Conservation (phyloP, 2,329 filamentous ascomycete species). For the Diaporthe citri region DNA sequence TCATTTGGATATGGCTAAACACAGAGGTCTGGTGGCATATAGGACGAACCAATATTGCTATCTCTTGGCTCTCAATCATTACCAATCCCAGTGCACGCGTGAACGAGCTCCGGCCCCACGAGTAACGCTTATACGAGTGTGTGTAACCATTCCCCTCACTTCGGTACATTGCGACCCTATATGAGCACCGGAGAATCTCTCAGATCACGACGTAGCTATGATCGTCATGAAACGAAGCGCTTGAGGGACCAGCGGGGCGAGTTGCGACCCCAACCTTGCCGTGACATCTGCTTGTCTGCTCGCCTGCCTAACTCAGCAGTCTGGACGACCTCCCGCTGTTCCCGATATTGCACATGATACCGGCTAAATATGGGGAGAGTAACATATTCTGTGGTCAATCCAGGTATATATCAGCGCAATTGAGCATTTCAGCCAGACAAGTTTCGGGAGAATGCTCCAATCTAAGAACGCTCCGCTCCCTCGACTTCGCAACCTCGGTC, state of each 20-base stretch:
- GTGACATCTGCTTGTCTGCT: not conserved
- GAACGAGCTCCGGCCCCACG: not conserved
- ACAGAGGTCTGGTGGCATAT: not conserved
- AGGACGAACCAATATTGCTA: not conserved
- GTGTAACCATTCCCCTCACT: not conserved
- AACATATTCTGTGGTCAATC: not conserved
- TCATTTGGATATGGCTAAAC: constrained; percentile 12
- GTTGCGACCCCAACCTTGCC: not conserved
- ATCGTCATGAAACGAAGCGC: not conserved
- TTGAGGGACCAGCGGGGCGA: not conserved
- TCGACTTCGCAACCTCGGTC: not conserved
- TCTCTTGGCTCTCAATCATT: not conserved
- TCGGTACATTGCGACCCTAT: not conserved
- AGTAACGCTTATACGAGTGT: not conserved
- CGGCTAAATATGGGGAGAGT: constrained; percentile 1
- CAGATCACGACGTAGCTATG: not conserved
- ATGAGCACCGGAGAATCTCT: not conserved
- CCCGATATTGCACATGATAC: not conserved
- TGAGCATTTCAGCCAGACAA: not conserved
- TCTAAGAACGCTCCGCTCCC: not conserved
- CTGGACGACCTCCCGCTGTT: not conserved
- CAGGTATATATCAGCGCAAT: not conserved
- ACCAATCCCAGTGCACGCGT: not conserved
- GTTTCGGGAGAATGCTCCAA: not conserved
- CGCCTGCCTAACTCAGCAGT: not conserved